phyloP scores from a whole-genome alignment of 768 basidiomycete genomes.

The Serendipita vermifera region DNA sequence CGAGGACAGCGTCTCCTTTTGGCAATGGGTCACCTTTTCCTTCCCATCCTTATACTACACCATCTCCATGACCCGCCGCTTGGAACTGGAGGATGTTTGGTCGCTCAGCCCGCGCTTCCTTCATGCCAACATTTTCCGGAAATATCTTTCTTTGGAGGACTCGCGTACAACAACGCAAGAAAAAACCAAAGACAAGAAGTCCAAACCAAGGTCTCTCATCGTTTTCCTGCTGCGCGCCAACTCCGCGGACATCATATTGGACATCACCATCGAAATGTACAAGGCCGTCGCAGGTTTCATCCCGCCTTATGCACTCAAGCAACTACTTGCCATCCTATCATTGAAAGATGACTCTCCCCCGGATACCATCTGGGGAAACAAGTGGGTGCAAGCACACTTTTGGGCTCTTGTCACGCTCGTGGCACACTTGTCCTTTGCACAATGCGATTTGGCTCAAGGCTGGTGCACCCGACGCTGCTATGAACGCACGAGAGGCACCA shows the following conservation, averaged over 20 bases:
- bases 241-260: constrained; percentile 53
- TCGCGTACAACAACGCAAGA: constrained; percentile 21
- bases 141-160: constrained; percentile 29
- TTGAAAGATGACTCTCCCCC: constrained; percentile 26
- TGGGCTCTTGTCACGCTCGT: constrained; percentile 50
- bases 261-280: constrained; percentile 46
- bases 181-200: constrained; percentile 27
- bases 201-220: constrained; percentile 36
- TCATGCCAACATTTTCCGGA: constrained; percentile 54
- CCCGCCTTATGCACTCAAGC: constrained; percentile 49
- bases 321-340: constrained; percentile 42
- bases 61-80: constrained; percentile 8
- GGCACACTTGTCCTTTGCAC: constrained; percentile 53
- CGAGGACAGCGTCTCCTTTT: constrained; percentile 50
- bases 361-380: constrained; percentile 16
- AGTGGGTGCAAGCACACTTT: constrained; percentile 36
- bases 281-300: constrained; percentile 50
- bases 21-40: constrained; percentile 52
- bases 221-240: constrained; percentile 53
- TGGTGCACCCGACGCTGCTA: constrained; percentile 61
- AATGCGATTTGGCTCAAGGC: constrained; percentile 43
- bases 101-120: constrained; percentile 51
- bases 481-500: constrained; percentile 56
- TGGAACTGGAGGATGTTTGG: constrained; percentile 37
- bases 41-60: constrained; percentile 47